Evolutionary conservation across 106 monocot genomes (phyloP), one percentile per base, ranked within the genome.

Genomic region (Xerophyta viscosa): DNA sequence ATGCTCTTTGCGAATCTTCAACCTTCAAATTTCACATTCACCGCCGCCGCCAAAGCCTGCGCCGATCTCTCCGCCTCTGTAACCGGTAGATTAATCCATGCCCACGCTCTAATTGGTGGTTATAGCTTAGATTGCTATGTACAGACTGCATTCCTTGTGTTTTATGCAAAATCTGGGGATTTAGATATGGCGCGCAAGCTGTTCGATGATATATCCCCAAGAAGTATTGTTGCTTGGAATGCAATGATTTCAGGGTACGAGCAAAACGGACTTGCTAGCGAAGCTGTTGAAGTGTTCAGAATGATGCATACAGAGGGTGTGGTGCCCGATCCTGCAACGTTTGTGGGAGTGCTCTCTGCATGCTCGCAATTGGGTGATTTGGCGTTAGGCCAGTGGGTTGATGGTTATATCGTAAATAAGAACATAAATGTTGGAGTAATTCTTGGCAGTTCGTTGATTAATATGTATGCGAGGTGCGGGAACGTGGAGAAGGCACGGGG

Each of bases 181-280:
- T n/a, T 77, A 11, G 45, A 13, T 1, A 2, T 48, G 24, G 83
- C 83, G 0, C 54, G 67, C 15, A 58, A 48, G 73, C 31, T 77
- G 66, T 83, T 83, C 33, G 73, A 77, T 56, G 63, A 63, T 77
- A 70, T 83, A 11, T 42, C 50, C 14, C 37, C 33, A 0, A 69
- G 49, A 45, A 77, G 46, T 47, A 28, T 67, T 8, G 74, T 83
- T n/a, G 66, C 77, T 20, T 77, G 77, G 76, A 83, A 80, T 27
- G 56, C 74, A 2, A 70, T 80, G 66, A 74, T 83, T 25, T 69
- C 73, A 13, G 77, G 69, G 25, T 83, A 83, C 50, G 77, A 77
- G 67, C 83, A 83, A 62, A 83, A 83, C 46, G 83, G 83, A 9
- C 41, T 63, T 31, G 66, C 61, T 1, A 58, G 62, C 2, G 62